These are phyloP conservation scores for Vitis hybrid DNA, from an alignment of 177 flowering plant species.

Conservation along the genomic window DNA sequence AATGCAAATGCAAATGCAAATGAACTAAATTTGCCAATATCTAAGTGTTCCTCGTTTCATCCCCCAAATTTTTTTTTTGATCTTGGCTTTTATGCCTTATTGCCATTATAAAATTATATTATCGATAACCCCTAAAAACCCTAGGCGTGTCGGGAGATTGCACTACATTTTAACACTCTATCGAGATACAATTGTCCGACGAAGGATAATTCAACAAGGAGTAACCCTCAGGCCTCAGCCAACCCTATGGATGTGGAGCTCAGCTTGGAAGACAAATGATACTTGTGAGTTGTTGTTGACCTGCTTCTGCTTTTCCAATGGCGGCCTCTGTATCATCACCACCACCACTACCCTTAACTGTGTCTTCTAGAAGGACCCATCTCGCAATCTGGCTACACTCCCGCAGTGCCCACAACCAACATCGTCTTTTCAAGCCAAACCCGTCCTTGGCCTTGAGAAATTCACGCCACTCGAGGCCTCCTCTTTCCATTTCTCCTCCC, in stretches of 20 bases:
- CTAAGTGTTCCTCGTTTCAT: neutral
- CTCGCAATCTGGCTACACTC: constrained; percentile 5
- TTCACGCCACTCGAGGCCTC: neutral
- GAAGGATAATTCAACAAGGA: too few relatives aligned
- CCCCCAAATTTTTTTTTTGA: neutral
- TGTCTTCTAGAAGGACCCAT: constrained; percentile 13
- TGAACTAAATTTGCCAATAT: too few relatives aligned
- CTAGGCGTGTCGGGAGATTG: too few relatives aligned
- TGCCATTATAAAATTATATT: too few relatives aligned
- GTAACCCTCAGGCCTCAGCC: too few relatives aligned
- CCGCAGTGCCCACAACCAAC: constrained; percentile 1
- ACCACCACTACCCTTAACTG: constrained; percentile 2
- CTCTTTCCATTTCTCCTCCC: constrained; percentile 6
- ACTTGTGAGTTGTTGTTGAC: too few relatives aligned
- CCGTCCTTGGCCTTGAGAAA: constrained; percentile 4
- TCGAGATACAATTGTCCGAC: too few relatives aligned
- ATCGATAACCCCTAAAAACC: too few relatives aligned
- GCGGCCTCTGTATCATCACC: constrained; percentile 19
- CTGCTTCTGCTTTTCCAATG: constrained; percentile 12
- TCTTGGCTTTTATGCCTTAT: too few relatives aligned
- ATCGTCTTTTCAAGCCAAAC: constrained; percentile 5
- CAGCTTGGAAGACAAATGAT: too few relatives aligned
- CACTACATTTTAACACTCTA: too few relatives aligned
- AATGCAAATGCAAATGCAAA: too few relatives aligned
- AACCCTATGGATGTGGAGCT: neutral